Base-by-base conservation (phyloP, 2,329 filamentous ascomycete species). In the Botrytis medusae region DNA sequence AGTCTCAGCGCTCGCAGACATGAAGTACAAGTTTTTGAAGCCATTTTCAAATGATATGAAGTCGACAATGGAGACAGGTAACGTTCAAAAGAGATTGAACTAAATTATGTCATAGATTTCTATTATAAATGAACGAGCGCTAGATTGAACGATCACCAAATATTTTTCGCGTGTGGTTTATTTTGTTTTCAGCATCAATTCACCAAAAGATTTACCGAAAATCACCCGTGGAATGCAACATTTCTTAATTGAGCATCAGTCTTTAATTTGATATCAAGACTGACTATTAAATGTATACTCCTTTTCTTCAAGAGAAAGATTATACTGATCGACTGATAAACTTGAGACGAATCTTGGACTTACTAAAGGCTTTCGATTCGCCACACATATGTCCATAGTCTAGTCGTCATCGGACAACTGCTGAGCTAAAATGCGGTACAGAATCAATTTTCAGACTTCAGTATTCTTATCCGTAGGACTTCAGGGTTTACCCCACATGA, bases 1-100 rank as follows among this genome's bases (percentile, higher is more conserved):
- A 73, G 73, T 37, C 75, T 77, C 4, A 81, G 29, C 12, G 75
- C 74, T 64, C 80, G 76, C 57, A 81, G 76, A 75, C 80, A 81
- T 72, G 76, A 68, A 46, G 67, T 72, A 71, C 80, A 81, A 22
- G 75, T 68, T 73, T 77, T 79, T 8, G 77, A 78, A 51, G 76
- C 74, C 78, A 79, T 79, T 68, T 69, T 37, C 1, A 7, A 29
- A 10, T 40, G 20, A 18, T 46, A 37, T 59, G 20, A 46, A 22
- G 25, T 60, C 9, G 22, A 14, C 32, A 29, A 61, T 60, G 22
- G 60, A 67, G 32, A n/a, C 16, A 69, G 42, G 61, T n/a, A 10
- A 29, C 18, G n/a, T 29, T 29, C 8, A 10, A 12, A 40, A 42
- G n/a, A 40, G 25, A 44, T 29, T 40, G 61, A 29, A 1, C 14